Percentiles rank a stretch among this genome's conserved stretches.
phyloP scores from a whole-genome alignment of 306 rosid species.

The Medicago arabica region DNA sequence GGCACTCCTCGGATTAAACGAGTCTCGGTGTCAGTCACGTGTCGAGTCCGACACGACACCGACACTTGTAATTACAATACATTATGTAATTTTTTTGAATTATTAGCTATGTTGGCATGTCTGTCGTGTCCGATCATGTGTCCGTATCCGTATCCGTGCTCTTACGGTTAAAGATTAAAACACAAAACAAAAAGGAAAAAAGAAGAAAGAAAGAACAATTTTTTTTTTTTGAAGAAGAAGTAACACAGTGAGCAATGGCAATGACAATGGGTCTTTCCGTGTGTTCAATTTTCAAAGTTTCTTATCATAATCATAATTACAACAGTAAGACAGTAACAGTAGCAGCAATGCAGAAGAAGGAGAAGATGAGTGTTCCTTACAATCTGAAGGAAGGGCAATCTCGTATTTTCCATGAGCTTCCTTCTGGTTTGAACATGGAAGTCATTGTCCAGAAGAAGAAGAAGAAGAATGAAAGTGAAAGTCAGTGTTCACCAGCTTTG shows the following conservation, averaged over 20 bases:
- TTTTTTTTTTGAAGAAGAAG: too few species aligned
- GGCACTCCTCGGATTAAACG: too few species aligned
- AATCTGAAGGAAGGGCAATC: constrained; percentile 69
- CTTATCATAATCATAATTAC: background rate
- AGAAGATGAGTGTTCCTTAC: constrained; percentile 60
- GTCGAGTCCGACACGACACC: too few species aligned
- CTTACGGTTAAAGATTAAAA: too few species aligned
- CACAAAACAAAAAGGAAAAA: too few species aligned
- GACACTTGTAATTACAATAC: too few species aligned
- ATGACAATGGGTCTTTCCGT: constrained; percentile 48
- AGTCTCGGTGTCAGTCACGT: too few species aligned
- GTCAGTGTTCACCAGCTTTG: constrained; percentile 52
- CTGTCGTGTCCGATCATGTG: too few species aligned
- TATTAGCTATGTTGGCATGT: too few species aligned
- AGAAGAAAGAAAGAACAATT: too few species aligned
- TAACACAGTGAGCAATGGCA: background rate
- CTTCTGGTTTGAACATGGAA: constrained; percentile 84
- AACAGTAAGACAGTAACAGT: background rate
- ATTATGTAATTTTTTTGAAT: too few species aligned
- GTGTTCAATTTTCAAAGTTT: constrained; percentile 42
- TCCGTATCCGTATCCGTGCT: too few species aligned
- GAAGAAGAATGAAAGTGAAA: constrained; percentile 31
- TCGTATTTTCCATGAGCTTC: constrained; percentile 79
- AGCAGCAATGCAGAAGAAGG: constrained; percentile 45
- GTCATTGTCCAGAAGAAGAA: constrained; percentile 62